A percentile compares a stretch with the other conserved stretches of the same genome.
These are phyloP conservation scores for Trichoderma sp. DNA, from an alignment of 2,329 filamentous ascomycete species.

Conservation along the genomic window DNA sequence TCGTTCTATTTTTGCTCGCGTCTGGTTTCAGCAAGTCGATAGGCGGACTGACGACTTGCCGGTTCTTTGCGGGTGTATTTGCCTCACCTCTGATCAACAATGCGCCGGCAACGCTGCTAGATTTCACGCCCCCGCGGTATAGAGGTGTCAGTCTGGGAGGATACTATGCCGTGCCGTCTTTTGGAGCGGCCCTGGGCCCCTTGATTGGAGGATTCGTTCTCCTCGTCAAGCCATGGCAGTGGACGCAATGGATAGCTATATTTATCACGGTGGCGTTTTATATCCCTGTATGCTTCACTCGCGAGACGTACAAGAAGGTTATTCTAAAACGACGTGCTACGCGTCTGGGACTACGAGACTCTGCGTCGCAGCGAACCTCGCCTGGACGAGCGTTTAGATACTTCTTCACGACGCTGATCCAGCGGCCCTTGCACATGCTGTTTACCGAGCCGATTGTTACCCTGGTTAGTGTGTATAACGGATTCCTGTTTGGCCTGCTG, in stretches of 20 bases:
- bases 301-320: constrained; percentile 63
- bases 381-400: constrained; percentile 32
- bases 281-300: constrained; percentile 57
- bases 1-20: constrained; percentile 75
- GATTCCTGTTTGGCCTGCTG: constrained; percentile 59
- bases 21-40: constrained; percentile 69
- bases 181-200: constrained; percentile 65
- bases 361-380: constrained; percentile 33
- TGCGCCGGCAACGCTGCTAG: constrained; percentile 62
- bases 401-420: constrained; percentile 49
- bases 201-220: constrained; percentile 69
- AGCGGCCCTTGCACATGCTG: constrained; percentile 68
- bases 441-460: constrained; percentile 72
- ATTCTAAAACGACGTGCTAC: constrained; percentile 55
- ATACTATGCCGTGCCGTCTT: constrained; percentile 66
- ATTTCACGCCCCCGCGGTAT: constrained; percentile 57
- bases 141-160: constrained; percentile 61
- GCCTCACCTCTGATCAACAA: constrained; percentile 64
- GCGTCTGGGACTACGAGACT: constrained; percentile 32
- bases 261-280: constrained; percentile 49
- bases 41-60: constrained; percentile 68
- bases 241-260: constrained; percentile 50
- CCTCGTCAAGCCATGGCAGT: constrained; percentile 66
- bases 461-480: constrained; percentile 66
- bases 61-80: constrained; percentile 67